Conservation (phyloP, 2,329 filamentous ascomycete species). For the Ophiostoma angusticollis region DNA sequence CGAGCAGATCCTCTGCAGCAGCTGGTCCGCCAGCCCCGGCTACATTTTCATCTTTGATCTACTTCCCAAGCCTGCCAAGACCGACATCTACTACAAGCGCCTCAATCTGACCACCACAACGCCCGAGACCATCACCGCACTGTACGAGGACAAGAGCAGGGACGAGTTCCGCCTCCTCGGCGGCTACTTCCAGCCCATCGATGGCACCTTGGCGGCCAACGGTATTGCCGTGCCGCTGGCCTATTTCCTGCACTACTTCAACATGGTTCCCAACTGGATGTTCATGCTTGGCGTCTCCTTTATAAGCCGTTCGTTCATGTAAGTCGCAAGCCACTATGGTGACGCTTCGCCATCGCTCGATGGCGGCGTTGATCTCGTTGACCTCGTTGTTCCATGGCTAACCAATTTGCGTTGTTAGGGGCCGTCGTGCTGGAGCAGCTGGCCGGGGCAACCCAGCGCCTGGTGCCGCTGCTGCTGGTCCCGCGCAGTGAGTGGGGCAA, state of each 20-base stretch:
- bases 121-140: slow-evolving; percentile 46
- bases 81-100: slow-evolving; percentile 51
- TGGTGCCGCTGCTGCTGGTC: slow-evolving; percentile 17
- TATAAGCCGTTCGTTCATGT: slow-evolving; percentile 64
- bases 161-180: slow-evolving; percentile 34
- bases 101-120: slow-evolving; percentile 60
- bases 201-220: slow-evolving; percentile 51
- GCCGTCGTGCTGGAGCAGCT: slow-evolving; percentile 21
- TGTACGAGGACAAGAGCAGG: slow-evolving; percentile 39
- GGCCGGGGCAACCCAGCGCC: no score
- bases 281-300: slow-evolving; percentile 68
- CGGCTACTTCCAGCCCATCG: slow-evolving; percentile 64
- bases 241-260: slow-evolving; percentile 55
- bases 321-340: slow-evolving; percentile 26
- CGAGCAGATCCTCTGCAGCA: slow-evolving; percentile 62
- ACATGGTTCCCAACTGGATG: slow-evolving; percentile 58
- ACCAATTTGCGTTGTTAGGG: slow-evolving; percentile 21
- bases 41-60: slow-evolving; percentile 55
- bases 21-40: slow-evolving; percentile 54
- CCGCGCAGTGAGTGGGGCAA: not conserved
- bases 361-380: not conserved
- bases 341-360: not conserved
- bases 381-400: not conserved
- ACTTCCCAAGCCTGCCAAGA: slow-evolving; percentile 48
- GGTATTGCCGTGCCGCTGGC: slow-evolving; percentile 50